Base-by-base conservation (phyloP, 192 early-diverging fungal species). In the Coemansia sp. region DNA sequence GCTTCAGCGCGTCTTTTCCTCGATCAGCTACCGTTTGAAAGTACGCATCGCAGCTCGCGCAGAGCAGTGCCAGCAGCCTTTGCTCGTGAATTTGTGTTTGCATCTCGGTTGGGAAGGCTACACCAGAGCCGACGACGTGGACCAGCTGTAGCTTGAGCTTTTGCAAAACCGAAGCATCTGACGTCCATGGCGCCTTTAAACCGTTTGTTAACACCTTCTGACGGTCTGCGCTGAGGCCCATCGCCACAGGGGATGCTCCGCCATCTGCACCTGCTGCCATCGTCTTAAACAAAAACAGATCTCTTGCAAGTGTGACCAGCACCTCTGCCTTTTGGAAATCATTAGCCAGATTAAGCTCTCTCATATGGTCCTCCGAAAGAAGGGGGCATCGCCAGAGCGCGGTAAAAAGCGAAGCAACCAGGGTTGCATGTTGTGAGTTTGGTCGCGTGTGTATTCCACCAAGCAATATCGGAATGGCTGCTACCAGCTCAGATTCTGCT, bases 1-100 rank as follows among this genome's bases (percentile, higher is more conserved):
- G 77, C 78, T 89, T 91, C 26, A 93, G 26, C 14, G 88, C 90
- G 65, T 94, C 92, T 58, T 98, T 93, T 28, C 90, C 89, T 7
- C 54, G 48, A 22, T 87, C 85, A 14, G 82, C 75, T 0, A 88
- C 76, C 3, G 86, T 74, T 47, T 91, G 85, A 64, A 91, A 84
- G 62, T 88, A 88, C 0, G 89, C 58, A 79, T 96, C 94, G 53
- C 85, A 83, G 47, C 76, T 65, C 1, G 70, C 69, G 10, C 70
- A 78, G 3, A 66, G 23, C 24, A 78, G 63, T 2, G 76, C 76
- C 59, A 78, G 48, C 10, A 73, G 51, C 10, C 88, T 82, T 44
- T 88, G 88, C 34, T 76, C 65, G 58, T 84, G 82, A 34, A 87
- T 41, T 21, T 31, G 22, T 18, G 58, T 26, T 0, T 79, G 56